A percentile compares a stretch with the other conserved stretches of the same genome.
Evolutionary conservation across 129 eudicot genomes (phyloP).

Genomic region (Pulicaria dysenterica): DNA sequence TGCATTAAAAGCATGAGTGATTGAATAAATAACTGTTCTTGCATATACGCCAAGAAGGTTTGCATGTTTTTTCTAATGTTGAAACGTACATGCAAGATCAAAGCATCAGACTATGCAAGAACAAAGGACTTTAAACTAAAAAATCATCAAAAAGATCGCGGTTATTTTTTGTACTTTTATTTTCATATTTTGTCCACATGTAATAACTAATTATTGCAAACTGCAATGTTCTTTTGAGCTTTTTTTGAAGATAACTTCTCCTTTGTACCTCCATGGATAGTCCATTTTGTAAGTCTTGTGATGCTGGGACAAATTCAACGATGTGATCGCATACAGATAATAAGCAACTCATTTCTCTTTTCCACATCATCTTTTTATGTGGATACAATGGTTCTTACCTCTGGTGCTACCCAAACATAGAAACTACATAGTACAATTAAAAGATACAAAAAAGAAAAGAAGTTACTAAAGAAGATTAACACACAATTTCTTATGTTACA

Average conservation of each 20-base stretch:
- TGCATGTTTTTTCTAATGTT: neutral
- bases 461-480: neutral
- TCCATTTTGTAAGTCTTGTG: constrained; percentile 51
- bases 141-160: no score
- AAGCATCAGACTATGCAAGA: no score
- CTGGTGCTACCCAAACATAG: constrained; percentile 77
- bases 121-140: no score
- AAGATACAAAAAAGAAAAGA: neutral
- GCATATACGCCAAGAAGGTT: neutral
- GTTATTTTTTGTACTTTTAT: no score
- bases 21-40: neutral
- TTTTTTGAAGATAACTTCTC: neutral
- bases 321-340: constrained; percentile 84
- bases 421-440: constrained; percentile 43
- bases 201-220: no score
- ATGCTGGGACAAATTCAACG: constrained; percentile 53
- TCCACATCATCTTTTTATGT: constrained; percentile 76
- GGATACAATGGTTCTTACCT: constrained; percentile 67
- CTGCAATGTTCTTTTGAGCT: neutral
- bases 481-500: neutral
- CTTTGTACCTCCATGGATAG: constrained; percentile 50
- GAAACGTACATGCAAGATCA: no score
- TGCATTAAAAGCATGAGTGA: neutral
- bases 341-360: constrained; percentile 86
- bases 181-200: no score